phyloP scores from a whole-genome alignment of 225 moss, liverwort and hornwort species.

The Bryoerythrophyllum caledonicum region DNA sequence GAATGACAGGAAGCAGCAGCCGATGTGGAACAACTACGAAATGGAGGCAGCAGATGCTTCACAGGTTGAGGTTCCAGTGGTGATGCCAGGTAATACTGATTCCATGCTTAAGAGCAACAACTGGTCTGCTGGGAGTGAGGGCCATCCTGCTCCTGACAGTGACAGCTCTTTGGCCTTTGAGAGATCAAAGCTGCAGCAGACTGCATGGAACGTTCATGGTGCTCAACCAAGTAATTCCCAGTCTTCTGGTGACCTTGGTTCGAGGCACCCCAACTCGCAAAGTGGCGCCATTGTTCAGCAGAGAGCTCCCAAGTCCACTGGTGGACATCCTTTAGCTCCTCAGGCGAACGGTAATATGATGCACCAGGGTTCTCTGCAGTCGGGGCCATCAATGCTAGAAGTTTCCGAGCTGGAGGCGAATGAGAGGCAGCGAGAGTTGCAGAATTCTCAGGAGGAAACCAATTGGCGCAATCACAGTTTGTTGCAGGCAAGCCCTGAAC shows the following conservation, averaged over 20 bases:
- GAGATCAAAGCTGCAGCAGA: conserved; percentile 54
- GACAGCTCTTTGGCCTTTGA: conserved; percentile 40
- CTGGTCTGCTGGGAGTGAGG: conserved; percentile 51
- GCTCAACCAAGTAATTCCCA: conserved; percentile 52
- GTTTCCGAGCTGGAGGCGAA: conserved; percentile 44
- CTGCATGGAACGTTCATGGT: conserved; percentile 57
- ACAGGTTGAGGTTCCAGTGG: conserved; percentile 50
- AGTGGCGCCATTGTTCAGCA: conserved; percentile 56
- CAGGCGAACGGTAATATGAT: conserved; percentile 49
- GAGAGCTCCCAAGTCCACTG: conserved; percentile 35
- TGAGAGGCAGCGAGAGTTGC: conserved; percentile 36
- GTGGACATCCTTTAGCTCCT: conserved; percentile 38
- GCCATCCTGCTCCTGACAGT: conserved; percentile 37
- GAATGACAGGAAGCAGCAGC: conserved; percentile 49
- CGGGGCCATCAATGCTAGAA: conserved; percentile 40
- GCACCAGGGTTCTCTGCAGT: conserved; percentile 43
- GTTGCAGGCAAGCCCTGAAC: conserved; percentile 58
- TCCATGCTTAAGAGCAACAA: conserved; percentile 28
- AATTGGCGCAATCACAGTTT: conserved; percentile 72
- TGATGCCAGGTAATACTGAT: conserved; percentile 34
- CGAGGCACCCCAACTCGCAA: conserved; percentile 49
- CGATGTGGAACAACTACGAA: conserved; percentile 52
- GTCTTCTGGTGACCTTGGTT: conserved; percentile 54
- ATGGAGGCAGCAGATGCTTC: conserved; percentile 59
- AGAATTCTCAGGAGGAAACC: conserved; percentile 51